Conservation (phyloP, 805 yeast species). For the Jamesozyma spencerorum region DNA sequence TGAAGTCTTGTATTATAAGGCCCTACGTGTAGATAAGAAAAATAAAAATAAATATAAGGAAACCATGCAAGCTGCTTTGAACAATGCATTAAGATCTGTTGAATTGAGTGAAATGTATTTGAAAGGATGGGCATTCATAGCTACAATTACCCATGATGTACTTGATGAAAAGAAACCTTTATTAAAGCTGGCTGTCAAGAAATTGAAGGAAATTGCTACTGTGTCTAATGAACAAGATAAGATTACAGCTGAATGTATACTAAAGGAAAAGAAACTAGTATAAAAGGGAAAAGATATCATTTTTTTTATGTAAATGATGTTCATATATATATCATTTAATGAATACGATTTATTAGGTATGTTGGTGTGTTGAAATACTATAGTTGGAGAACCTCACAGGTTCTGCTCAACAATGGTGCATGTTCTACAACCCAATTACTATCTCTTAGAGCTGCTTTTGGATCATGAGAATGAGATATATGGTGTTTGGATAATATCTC, state of each 20-base stretch:
- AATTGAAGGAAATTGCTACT: conserved; percentile 31
- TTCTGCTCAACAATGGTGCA: conserved; percentile 38
- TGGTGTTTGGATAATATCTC: conserved; percentile 37
- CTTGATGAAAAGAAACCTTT: conserved; percentile 27
- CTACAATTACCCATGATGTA: conserved; percentile 28
- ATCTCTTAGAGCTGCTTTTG: conserved; percentile 63
- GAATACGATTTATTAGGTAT: too few species aligned
- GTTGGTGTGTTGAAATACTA: neutral
- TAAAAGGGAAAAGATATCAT: neutral
- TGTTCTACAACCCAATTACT: conserved; percentile 74
- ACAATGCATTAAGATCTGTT: conserved; percentile 57
- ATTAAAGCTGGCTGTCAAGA: conserved; percentile 30
- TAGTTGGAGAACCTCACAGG: conserved; percentile 27
- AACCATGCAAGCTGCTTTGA: conserved; percentile 21
- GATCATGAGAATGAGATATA: conserved; percentile 59
- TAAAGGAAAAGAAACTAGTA: conserved; percentile 1
- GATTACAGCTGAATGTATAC: conserved; percentile 31
- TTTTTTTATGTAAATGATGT: neutral
- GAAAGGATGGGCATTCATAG: conserved; percentile 69
- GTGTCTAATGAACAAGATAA: conserved; percentile 28
- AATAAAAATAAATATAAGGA: conserved; percentile 4
- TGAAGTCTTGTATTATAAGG: conserved; percentile 19
- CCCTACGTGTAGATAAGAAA: conserved; percentile 9
- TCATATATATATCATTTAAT: neutral
- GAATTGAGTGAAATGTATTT: conserved; percentile 65